phyloP scores from a whole-genome alignment of 495 filamentous ascomycete species.

The Bombardia bombarda region DNA sequence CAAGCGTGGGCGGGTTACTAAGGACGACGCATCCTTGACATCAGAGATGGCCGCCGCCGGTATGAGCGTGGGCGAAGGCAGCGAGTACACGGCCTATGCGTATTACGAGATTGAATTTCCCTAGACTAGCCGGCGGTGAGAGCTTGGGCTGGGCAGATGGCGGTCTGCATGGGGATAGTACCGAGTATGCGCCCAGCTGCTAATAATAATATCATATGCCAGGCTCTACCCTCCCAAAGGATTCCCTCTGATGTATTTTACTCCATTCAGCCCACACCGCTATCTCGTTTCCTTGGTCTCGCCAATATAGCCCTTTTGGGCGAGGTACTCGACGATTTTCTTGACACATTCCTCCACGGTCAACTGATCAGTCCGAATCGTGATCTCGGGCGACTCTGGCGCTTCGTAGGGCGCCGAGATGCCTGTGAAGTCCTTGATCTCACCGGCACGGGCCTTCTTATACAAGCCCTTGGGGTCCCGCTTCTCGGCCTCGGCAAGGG shows the following conservation, averaged over 20 bases:
- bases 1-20: conserved; percentile 83
- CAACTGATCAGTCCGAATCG: conserved; percentile 66
- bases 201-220: too few species aligned
- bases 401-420: conserved; percentile 91
- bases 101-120: conserved; percentile 90
- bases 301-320: conserved; percentile 39
- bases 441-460: conserved; percentile 86
- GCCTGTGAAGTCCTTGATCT: conserved; percentile 96
- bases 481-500: conserved; percentile 83
- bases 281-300: conserved; percentile 24
- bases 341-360: conserved; percentile 78
- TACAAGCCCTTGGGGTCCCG: conserved; percentile 96
- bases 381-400: conserved; percentile 77
- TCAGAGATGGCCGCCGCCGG: conserved; percentile 71
- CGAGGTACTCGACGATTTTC: conserved; percentile 74
- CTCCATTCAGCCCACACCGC: neutral
- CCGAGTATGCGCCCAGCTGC: too few species aligned
- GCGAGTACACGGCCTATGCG: conserved; percentile 92
- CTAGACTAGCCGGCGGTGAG: neutral
- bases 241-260: too few species aligned
- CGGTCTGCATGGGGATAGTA: neutral
- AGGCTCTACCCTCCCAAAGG: too few species aligned
- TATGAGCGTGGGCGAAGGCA: conserved; percentile 52
- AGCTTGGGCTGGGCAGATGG: too few species aligned
- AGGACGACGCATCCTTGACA: conserved; percentile 69